Percentiles rank a stretch among this genome's conserved stretches.
These are phyloP conservation scores for Rhododendron henanense DNA, from an alignment of 148 eudicot genomes.

Conservation along the genomic window DNA sequence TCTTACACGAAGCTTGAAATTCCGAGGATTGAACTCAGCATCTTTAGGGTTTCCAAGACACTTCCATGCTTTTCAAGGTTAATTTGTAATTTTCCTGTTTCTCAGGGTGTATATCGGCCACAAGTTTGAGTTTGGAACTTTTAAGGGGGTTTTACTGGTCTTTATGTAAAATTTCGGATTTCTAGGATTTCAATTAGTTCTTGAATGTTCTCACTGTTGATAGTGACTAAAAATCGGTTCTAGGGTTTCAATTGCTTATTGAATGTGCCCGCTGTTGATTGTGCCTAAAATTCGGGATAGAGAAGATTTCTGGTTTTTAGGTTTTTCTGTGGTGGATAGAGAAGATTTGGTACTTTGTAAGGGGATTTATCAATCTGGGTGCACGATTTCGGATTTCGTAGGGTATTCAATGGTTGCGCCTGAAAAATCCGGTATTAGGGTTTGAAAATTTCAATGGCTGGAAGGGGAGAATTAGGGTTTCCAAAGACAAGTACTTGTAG, in stretches of 20 bases:
- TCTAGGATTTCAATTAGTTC: neutral
- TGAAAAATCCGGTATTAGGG: neutral
- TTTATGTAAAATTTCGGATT: neutral
- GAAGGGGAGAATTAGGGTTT: constrained; percentile 61
- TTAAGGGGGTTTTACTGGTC: constrained; percentile 5
- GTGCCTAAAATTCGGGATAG: neutral
- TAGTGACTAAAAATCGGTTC: neutral
- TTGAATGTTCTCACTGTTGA: neutral
- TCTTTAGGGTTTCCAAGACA: neutral
- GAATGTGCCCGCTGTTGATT: neutral
- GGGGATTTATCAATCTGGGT: neutral
- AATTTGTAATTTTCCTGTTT: neutral
- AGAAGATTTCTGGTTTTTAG: neutral
- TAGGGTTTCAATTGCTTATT: neutral
- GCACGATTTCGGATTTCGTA: neutral
- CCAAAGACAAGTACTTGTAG: constrained; percentile 31
- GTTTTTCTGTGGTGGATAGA: neutral
- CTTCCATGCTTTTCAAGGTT: neutral
- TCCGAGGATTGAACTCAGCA: neutral
- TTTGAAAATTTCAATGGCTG: constrained; percentile 43
- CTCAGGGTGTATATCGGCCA: neutral
- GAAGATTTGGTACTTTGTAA: neutral
- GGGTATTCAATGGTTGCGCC: neutral
- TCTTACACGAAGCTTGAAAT: neutral
- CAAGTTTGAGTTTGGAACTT: constrained; percentile 1